Evolutionary conservation across 306 rosid species (phyloP), one percentile per base, ranked within the genome.

Genomic region (Mimosa pudica): DNA sequence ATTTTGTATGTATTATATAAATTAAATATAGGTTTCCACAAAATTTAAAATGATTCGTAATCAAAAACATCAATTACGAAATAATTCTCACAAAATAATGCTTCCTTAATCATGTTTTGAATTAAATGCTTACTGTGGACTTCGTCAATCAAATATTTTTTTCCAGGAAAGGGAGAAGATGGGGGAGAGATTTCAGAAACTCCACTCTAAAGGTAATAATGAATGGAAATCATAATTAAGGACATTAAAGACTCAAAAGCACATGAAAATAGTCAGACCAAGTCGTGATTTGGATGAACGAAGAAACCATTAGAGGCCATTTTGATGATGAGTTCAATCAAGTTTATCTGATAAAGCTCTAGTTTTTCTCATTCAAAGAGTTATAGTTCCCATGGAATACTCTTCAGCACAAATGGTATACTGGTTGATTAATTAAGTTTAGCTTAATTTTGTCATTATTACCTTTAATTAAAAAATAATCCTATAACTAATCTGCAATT

Each of bases 331-430:
- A 5, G 13, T 1, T 38, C 60, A 52, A 52, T 17, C 57, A 51
- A 5, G 13, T 41, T 41, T 2, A 62, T 24, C 32, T 16, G 30
- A 30, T 30, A 48, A 57, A 71, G 18, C 13, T 30, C 76, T 46
- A 32, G 0, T 32, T 51, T 41, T 72, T 51, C 63, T 72, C 32
- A 51, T 72, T 55, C 60, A 13, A 49, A 71, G 30, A 45, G 30
- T 71, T 57, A 5, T 52, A 14, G 8, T 8, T n/a, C 14, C 68
- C 38, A 87, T 87, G 90, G 87, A 85, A 7, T 32, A 47, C 83
- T 75, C 88, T 62, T 17, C 55, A 10, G 82, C 87, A 61, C 80
- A 88, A 80, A 83, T 83, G 91, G 91, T 83, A 32, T 72, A 20
- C 6, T 41, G 62, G 61, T 48, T 20, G n/a, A 32, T 33, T 12